Evolutionary conservation across 345 rosid genomes (phyloP).

Genomic region (Brassica rapa): DNA sequence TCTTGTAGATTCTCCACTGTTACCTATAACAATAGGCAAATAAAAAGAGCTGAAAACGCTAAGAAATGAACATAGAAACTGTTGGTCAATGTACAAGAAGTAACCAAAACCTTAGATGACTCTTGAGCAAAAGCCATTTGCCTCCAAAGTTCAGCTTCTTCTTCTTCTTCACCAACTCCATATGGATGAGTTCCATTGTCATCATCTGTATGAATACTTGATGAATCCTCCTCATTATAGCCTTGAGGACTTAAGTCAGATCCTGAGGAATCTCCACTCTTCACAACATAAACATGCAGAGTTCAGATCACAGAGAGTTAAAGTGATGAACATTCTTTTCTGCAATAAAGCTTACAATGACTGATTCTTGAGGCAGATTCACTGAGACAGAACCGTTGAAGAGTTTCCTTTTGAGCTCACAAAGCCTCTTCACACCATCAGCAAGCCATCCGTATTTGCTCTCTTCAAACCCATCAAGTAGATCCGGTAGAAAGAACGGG

Average conservation of each 20-base stretch:
- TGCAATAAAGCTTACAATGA: conserved; percentile 8
- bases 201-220: background rate
- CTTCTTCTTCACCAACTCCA: conserved; percentile 40
- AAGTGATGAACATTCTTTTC: background rate
- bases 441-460: conserved; percentile 16
- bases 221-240: conserved; percentile 24
- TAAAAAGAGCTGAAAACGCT: background rate
- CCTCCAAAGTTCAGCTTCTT: conserved; percentile 61
- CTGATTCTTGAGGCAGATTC: background rate
- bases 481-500: conserved; percentile 25
- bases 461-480: conserved; percentile 30
- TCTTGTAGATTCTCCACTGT: conserved; percentile 45
- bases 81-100: background rate
- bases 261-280: background rate
- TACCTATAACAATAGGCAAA: conserved; percentile 49
- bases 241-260: background rate
- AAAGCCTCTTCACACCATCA: conserved; percentile 7
- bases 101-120: conserved; percentile 55
- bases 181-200: conserved; percentile 5
- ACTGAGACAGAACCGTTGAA: background rate
- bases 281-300: conserved; percentile 15
- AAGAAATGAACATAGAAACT: background rate
- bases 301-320: background rate
- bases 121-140: conserved; percentile 76
- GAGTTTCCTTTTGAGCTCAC: conserved; percentile 9